These are phyloP conservation scores for Sphaerulina musiva DNA, from an alignment of 2,329 filamentous ascomycete genomes.

Conservation along the genomic window DNA sequence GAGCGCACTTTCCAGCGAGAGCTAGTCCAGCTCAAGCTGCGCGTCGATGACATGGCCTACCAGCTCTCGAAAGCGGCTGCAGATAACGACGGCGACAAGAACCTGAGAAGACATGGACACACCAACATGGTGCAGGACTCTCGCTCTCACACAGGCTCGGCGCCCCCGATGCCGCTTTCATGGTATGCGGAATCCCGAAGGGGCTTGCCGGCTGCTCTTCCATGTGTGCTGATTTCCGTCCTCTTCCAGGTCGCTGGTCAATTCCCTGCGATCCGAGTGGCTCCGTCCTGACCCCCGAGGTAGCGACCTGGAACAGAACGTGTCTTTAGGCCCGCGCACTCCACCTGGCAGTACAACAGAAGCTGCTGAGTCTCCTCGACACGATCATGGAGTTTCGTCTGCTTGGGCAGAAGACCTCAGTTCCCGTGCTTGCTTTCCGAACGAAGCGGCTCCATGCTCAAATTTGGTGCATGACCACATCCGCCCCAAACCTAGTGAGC, in stretches of 20 bases:
- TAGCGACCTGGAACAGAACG: conserved; percentile 17
- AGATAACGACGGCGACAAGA: conserved; percentile 9
- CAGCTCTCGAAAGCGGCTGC: background rate
- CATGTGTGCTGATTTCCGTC: background rate
- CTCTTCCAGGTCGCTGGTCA: conserved; percentile 16
- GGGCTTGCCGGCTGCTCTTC: background rate
- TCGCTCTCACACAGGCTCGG: background rate
- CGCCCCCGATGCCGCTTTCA: conserved; percentile 12
- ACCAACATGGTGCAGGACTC: conserved; percentile 1
- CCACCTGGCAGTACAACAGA: conserved; percentile 14
- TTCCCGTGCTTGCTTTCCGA: background rate
- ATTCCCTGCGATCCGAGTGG: conserved; percentile 19
- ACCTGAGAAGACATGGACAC: conserved; percentile 12
- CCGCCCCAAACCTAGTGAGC: background rate
- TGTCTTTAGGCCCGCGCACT: conserved; percentile 14
- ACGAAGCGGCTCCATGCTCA: background rate
- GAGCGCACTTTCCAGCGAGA: conserved; percentile 12
- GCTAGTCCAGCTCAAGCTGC: conserved; percentile 24
- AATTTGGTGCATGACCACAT: background rate
- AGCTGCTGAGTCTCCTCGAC: background rate
- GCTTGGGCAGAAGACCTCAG: background rate
- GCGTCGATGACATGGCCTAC: conserved; percentile 20
- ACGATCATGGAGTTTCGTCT: background rate
- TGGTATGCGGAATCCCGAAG: conserved; percentile 12
- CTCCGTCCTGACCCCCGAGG: conserved; percentile 16